These are phyloP conservation scores for Candida namnaoensis DNA, from an alignment of 805 yeast species.

Conservation along the genomic window DNA sequence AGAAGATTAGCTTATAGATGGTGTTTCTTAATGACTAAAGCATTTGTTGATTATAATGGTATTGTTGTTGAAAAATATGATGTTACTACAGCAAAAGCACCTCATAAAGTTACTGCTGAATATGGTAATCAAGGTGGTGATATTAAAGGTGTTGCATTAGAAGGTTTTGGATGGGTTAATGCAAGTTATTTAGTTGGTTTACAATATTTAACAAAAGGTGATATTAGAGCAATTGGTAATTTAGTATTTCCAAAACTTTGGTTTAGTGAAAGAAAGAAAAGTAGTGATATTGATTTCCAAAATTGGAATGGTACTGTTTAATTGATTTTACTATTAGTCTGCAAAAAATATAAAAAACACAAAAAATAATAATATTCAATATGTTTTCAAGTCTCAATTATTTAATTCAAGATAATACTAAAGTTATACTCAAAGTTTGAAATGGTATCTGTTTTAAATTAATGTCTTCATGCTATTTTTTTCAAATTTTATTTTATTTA, in stretches of 20 bases:
- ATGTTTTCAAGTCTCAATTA: too few relatives aligned
- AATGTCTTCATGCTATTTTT: too few relatives aligned
- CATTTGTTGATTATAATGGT: conserved; percentile 88
- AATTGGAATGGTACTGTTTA: not conserved
- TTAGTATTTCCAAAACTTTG: conserved; percentile 40
- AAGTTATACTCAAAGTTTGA: too few relatives aligned
- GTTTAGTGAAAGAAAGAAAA: not conserved
- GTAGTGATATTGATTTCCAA: not conserved
- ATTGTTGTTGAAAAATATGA: conserved; percentile 94
- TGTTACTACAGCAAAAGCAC: conserved; percentile 73
- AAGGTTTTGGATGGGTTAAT: conserved; percentile 98
- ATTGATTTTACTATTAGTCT: too few relatives aligned
- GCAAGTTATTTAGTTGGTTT: conserved; percentile 75
- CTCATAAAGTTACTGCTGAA: conserved; percentile 91
- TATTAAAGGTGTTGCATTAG: conserved; percentile 87
- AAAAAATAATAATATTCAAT: too few relatives aligned
- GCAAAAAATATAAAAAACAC: too few relatives aligned
- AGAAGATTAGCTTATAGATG: conserved; percentile 76
- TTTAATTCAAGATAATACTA: too few relatives aligned
- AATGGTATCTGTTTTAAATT: too few relatives aligned
- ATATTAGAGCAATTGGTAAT: conserved; percentile 71
- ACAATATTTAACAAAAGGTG: conserved; percentile 53
- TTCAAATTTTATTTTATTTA: too few relatives aligned
- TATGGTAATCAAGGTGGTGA: conserved; percentile 96
- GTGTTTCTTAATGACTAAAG: conserved; percentile 82